Base-by-base conservation (phyloP, 2,329 filamentous ascomycete genomes). In the Atkinsonella hypoxylon region DNA sequence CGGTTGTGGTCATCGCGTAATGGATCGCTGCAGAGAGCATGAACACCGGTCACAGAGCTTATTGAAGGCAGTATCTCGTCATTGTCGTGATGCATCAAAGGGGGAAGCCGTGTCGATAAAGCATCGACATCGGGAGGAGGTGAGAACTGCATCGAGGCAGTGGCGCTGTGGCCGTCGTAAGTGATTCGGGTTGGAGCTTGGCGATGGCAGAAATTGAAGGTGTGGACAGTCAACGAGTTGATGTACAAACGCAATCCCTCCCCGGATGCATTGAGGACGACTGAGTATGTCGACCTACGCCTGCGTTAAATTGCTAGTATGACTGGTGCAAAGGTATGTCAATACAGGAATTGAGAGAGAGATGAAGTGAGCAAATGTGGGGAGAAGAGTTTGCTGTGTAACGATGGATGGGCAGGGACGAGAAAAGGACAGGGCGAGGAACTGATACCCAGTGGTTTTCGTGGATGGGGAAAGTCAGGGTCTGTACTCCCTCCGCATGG, bases 51-150 rank as follows among this genome's bases (percentile, higher is more conserved):
- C 45, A 69, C 57, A 48, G 61, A 63, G 55, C 65, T 69, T 53
- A 69, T 57, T 11, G 67, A 66, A 6, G 67, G 67, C 26, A 69
- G 59, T 36, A 60, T 64, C 20, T 59, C 57, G 45, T 62, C 59
- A 54, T 62, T 61, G 52, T 61, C 57, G 51, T 62, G 52, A 51
- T 45, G 51, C 38, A 54, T 59, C 38, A 59, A 56, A 2, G 59
- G 55, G 10, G 60, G 59, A 10, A 61, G 53, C n/a, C 60, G 56
- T 40, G 57, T 56, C 45, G 58, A 55, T 45, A 63, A 59, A 36
- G 61, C 55, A 55, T 63, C 59, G 53, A 63, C 56, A 17, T 55
- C 54, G 12, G 47, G 49, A 38, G 52, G 54, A 22, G 52, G 43
- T 50, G 56, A 53, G 38, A 61, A 57, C 15, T 62, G 57, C 54